A percentile compares a stretch with the other conserved stretches of the same genome.
Evolutionary conservation across 1,139 yeast species (phyloP).

Genomic region (Pichia sp.): DNA sequence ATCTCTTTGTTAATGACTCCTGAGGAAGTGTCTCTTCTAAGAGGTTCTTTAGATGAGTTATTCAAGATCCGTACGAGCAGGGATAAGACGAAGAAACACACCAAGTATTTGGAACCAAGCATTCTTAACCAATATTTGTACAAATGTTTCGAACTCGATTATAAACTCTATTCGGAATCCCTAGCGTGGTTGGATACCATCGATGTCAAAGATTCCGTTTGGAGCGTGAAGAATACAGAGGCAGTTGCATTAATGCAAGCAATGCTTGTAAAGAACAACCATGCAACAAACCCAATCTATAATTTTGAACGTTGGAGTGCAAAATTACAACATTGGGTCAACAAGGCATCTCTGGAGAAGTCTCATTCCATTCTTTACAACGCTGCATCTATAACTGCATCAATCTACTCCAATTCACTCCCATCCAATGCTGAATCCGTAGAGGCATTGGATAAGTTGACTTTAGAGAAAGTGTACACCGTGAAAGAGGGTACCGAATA

Average conservation of each 20-base stretch:
- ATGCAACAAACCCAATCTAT: constrained; percentile 5
- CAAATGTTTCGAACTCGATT: constrained; percentile 22
- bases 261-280: constrained; percentile 12
- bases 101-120: constrained; percentile 12
- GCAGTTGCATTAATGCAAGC: constrained; percentile 21
- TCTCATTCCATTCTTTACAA: constrained; percentile 9
- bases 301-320: constrained; percentile 12
- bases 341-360: constrained; percentile 11
- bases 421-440: constrained; percentile 4
- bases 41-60: constrained; percentile 7
- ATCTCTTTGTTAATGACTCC: constrained; percentile 26
- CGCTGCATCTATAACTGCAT: constrained; percentile 11
- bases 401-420: constrained; percentile 11
- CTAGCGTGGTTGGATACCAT: constrained; percentile 13
- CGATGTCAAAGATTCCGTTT: constrained; percentile 10
- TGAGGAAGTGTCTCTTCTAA: constrained; percentile 24
- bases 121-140: constrained; percentile 19
- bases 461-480: constrained; percentile 9
- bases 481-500: constrained; percentile 9
- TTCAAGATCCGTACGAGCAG: constrained; percentile 9
- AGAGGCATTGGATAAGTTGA: constrained; percentile 6
- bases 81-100: not conserved
- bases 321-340: constrained; percentile 14
- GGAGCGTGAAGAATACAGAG: constrained; percentile 17
- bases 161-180: constrained; percentile 12